Evolutionary conservation across 2,329 filamentous ascomycete species (phyloP), one percentile per base, ranked within the genome.

Genomic region (Colletotrichum theobromicola): DNA sequence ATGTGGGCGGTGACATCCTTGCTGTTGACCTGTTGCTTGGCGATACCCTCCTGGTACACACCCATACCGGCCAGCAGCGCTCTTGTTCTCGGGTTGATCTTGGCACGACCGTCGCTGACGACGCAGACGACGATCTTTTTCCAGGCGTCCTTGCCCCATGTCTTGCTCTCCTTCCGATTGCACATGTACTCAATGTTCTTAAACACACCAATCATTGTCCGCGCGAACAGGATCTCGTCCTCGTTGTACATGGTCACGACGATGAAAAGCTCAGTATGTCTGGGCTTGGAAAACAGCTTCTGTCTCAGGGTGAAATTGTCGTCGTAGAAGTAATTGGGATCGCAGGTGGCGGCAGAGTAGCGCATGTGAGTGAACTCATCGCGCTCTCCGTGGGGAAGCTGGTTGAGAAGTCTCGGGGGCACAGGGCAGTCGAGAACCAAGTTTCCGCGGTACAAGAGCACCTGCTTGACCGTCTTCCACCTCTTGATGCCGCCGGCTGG

Each of bases 171-270:
- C 60, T 93, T 95, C 64, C 96, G 92, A 75, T 94, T 95, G 85
- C 97, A 98, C 94, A 99, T 98, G 88, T 96, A 96, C 83, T 98
- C 96, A 78, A 99, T 95, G 83, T 99, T 99, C 87, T 99, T 98
- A 88, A 98, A 96, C 7, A 99, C 95, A 83, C 97, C 97, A 64
- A 93, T 94, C 95, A 99, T 95, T 6, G 97, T 98, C 55, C 97
- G 93, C 28, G 97, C 95, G 82, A 99, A 98, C 74, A 98, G 88
- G 77, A 98, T 93, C 80, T 99, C 97, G 83, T 99, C 96, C 82
- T 99, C 97, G 82, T 99, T 99, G 87, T 99, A 99, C 96, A 98
- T 98, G 72, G 96, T 98, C 68, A 98, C 92, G 37, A 96, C 96
- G 80, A 98, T 98, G 84, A 98, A 98, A 2, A 98, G 88, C 85